Evolutionary conservation across 306 rosid genomes (phyloP).

Genomic region (Sphenostylis stenocarpa): DNA sequence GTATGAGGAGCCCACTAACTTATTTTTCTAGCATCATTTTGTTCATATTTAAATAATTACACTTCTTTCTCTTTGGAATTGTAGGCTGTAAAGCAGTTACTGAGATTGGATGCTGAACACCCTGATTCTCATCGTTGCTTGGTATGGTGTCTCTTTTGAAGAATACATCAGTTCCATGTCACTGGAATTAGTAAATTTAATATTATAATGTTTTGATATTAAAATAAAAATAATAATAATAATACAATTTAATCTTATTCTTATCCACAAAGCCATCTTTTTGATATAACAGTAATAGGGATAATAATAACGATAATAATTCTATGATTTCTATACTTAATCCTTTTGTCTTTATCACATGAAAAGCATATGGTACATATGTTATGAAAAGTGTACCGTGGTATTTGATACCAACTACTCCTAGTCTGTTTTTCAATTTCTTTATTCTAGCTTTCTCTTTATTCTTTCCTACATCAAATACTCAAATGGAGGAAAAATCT

Average conservation of each 20-base stretch:
- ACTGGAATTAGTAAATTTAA: not conserved
- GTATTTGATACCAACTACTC: not conserved
- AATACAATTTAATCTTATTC: not conserved
- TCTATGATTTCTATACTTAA: not conserved
- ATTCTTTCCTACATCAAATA: not conserved
- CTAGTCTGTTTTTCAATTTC: not conserved
- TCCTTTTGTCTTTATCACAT: not conserved
- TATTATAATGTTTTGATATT: not conserved
- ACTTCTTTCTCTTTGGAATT: conserved; percentile 19
- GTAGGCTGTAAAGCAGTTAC: conserved; percentile 89
- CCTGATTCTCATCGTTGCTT: conserved; percentile 92
- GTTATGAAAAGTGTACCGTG: not conserved
- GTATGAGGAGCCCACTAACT: conserved; percentile 36
- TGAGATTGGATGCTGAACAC: conserved; percentile 86
- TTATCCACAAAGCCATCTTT: not conserved
- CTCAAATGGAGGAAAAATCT: not conserved
- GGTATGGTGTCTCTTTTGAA: conserved; percentile 51
- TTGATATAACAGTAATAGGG: not conserved
- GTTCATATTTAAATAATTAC: not conserved
- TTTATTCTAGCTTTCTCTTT: not conserved
- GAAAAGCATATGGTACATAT: not conserved
- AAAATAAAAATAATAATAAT: not conserved
- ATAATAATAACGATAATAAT: not conserved
- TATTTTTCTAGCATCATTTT: conserved; percentile 7
- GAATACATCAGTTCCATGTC: conserved; percentile 15